Conservation (phyloP, 495 filamentous ascomycete genomes). For the Aspergillus hancockii region DNA sequence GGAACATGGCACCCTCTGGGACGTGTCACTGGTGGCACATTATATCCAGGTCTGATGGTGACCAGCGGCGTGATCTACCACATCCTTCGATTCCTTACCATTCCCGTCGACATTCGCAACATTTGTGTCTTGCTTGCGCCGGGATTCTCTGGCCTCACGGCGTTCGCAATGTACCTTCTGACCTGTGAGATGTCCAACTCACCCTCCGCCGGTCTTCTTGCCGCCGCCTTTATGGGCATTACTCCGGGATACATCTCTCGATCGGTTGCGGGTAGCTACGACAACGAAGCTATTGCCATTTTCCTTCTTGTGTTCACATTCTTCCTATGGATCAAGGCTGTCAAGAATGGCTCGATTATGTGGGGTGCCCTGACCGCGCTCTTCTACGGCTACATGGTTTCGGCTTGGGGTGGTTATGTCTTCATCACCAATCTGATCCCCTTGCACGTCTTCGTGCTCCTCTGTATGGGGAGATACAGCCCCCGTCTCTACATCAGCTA, state of each 20-base stretch:
- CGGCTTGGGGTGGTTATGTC: slow-evolving; percentile 99
- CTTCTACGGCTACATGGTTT: slow-evolving; percentile 99
- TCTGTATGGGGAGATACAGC: slow-evolving; percentile 97
- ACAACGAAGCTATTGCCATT: slow-evolving; percentile 99
- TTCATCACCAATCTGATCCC: slow-evolving; percentile 99
- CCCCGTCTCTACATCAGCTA: slow-evolving; percentile 93
- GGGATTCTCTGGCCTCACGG: slow-evolving; percentile 92
- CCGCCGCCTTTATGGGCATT: slow-evolving; percentile 96
- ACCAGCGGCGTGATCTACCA: slow-evolving; percentile 98
- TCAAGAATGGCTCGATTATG: slow-evolving; percentile 92
- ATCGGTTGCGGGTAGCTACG: slow-evolving; percentile 97
- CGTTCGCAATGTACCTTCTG: slow-evolving; percentile 90
- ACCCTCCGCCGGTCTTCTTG: slow-evolving; percentile 90
- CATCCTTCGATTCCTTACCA: slow-evolving; percentile 81
- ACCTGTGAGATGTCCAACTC: slow-evolving; percentile 95
- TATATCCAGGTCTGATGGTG: slow-evolving; percentile 99
- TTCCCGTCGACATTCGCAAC: slow-evolving; percentile 98
- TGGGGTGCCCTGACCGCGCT: slow-evolving; percentile 94
- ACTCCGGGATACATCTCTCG: slow-evolving; percentile 96
- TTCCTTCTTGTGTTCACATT: slow-evolving; percentile 99
- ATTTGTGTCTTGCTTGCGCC: slow-evolving; percentile 97
- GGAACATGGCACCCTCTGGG: slow-evolving; percentile 99
- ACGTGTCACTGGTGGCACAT: slow-evolving; percentile 95
- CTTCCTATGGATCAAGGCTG: slow-evolving; percentile 97
- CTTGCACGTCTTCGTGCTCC: slow-evolving; percentile 90